phyloP scores from a whole-genome alignment of 495 filamentous ascomycete genomes.

The Talaromyces wortmannii region DNA sequence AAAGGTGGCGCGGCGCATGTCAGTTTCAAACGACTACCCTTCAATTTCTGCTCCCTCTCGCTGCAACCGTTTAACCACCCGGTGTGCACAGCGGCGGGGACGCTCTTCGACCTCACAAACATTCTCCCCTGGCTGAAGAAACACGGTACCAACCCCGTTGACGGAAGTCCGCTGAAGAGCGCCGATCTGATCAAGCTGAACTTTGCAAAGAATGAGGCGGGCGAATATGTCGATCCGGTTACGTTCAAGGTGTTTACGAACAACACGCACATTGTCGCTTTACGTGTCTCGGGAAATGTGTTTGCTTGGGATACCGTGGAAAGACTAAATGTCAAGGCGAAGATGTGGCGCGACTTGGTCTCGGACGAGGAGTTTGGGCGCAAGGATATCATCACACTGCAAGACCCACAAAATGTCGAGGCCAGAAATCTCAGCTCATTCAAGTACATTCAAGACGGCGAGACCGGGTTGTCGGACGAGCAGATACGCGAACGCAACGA shows the following conservation, averaged over 20 bases:
- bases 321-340: slow-evolving; percentile 92
- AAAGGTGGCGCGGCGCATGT: slow-evolving; percentile 47
- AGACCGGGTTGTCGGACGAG: slow-evolving; percentile 57
- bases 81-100: slow-evolving; percentile 72
- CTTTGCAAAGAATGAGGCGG: slow-evolving; percentile 87
- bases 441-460: slow-evolving; percentile 82
- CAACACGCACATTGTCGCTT: slow-evolving; percentile 91
- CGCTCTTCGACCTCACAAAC: slow-evolving; percentile 81
- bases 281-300: slow-evolving; percentile 85
- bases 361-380: slow-evolving; percentile 82
- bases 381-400: slow-evolving; percentile 91
- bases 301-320: slow-evolving; percentile 95
- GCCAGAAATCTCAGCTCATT: slow-evolving; percentile 80
- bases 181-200: slow-evolving; percentile 86
- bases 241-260: slow-evolving; percentile 97
- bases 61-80: slow-evolving; percentile 87
- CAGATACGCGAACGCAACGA: slow-evolving; percentile 52
- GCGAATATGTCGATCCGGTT: slow-evolving; percentile 91
- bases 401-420: slow-evolving; percentile 90
- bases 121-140: slow-evolving; percentile 91
- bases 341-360: slow-evolving; percentile 91
- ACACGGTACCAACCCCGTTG: slow-evolving; percentile 83
- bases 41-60: slow-evolving; percentile 96
- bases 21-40: slow-evolving; percentile 83
- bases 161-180: slow-evolving; percentile 67